phyloP scores from a whole-genome alignment of 306 rosid genomes.

The Vicia villosa region DNA sequence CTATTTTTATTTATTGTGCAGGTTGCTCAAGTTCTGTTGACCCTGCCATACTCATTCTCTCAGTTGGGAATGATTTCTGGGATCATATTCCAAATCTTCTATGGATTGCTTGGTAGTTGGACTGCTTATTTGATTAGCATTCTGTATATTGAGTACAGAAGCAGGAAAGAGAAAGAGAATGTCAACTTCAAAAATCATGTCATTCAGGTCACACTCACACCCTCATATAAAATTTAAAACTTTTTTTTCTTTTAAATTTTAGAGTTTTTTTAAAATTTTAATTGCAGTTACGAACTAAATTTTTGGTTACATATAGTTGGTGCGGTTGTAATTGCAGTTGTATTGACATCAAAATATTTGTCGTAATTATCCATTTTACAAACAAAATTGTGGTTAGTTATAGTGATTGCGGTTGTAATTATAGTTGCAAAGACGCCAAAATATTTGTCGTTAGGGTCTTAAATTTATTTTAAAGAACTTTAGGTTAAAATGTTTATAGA shows the following conservation, averaged over 20 bases:
- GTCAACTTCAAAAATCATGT: slow-evolving; percentile 96
- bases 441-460: background rate
- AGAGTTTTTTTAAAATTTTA: background rate
- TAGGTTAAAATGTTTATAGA: background rate
- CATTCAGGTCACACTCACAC: slow-evolving; percentile 66
- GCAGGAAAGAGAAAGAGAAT: slow-evolving; percentile 80
- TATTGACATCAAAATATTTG: too few relatives aligned
- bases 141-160: slow-evolving; percentile 88
- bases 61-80: slow-evolving; percentile 92
- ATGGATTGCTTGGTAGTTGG: slow-evolving; percentile 95
- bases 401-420: background rate
- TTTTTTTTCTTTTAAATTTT: background rate
- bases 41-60: slow-evolving; percentile 87
- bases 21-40: slow-evolving; percentile 96
- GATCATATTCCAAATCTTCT: slow-evolving; percentile 71
- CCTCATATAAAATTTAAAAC: background rate
- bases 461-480: background rate
- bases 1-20: slow-evolving; percentile 32
- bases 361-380: too few relatives aligned
- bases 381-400: background rate
- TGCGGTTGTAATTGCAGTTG: too few relatives aligned
- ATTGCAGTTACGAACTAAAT: too few relatives aligned
- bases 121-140: slow-evolving; percentile 91
- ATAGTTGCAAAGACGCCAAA: background rate
- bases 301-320: too few relatives aligned